Evolutionary conservation across 768 basidiomycete genomes (phyloP), one percentile per base, ranked within the genome.

Genomic region (Phlebiopsis gigantea): DNA sequence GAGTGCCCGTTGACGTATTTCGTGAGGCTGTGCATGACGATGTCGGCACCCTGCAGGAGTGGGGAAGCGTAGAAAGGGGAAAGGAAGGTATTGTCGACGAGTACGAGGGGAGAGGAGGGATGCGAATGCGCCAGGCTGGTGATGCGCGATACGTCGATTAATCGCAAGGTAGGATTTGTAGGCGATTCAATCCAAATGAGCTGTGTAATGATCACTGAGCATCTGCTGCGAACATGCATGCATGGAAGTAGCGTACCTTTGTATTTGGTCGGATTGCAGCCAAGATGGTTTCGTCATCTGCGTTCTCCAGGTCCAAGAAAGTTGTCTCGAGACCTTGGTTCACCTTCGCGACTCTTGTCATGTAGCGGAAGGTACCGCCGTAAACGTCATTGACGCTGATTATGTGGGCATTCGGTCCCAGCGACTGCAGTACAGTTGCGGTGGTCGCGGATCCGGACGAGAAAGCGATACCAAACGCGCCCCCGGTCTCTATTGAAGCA

Each of bases 1-100:
- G 89, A 89, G 72, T 97, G 95, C 0, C 96, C 96, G 67, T 93
- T 91, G 66, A 96, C 77, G 74, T 96, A 97, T 71, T 98, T 97
- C 0, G 87, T 92, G 42, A 94, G 76, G 22, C 78, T 81, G 75
- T 97, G 93, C 4, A 93, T 59, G 62, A 93, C 90, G 62, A 97
- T 75, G 68, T 96, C 93, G 14, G 93, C 96, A 14, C 88, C 83
- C 25, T 82, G 85, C 55, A 88, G 79, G 30, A 98, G 83, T 0
- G 95, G 95, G 0, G 91, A 92, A 39, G 84, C 81, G 75, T 88
- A 98, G 75, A 85, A 98, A 0, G 96, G 92, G 0, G 93, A 95
- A 41, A 93, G 78, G 80, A 96, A 97, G 22, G 94, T 97, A 74
- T 90, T 93, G 77, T 98, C 95, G 45, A 98, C 88, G 46, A 95